Conservation (phyloP, 148 eudicot genomes). For the Selenicereus undatus region DNA sequence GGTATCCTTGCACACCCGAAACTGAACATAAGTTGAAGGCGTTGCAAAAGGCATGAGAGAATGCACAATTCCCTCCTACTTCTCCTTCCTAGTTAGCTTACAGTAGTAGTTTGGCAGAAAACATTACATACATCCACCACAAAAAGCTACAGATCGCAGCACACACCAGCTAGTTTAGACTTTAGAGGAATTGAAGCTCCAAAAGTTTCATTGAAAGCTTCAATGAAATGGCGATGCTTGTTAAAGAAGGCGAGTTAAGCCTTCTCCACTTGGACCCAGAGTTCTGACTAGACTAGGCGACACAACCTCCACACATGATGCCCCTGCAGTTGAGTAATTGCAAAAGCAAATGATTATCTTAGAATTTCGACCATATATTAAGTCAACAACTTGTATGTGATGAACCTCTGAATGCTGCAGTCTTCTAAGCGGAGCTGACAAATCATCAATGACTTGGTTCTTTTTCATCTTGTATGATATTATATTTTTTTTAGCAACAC, state of each 20-base stretch:
- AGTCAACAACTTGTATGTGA: not conserved
- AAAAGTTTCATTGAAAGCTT: constrained; percentile 7
- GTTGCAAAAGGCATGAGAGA: constrained; percentile 21
- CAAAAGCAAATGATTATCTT: not conserved
- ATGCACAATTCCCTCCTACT: constrained; percentile 32
- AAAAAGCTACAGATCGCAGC: not conserved
- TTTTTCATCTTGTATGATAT: not conserved
- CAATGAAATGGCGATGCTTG: constrained; percentile 13
- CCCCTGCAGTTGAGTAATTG: constrained; percentile 40
- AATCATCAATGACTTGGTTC: not conserved
- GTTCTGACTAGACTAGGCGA: constrained; percentile 27
- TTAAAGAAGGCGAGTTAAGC: not conserved
- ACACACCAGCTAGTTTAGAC: not conserved
- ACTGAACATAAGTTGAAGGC: not conserved
- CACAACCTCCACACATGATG: constrained; percentile 89
- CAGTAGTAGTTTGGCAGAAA: not conserved
- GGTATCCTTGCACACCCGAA: constrained; percentile 10
- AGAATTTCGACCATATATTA: not conserved
- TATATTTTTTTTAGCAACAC: not conserved
- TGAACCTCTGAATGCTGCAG: not conserved
- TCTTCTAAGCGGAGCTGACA: not conserved
- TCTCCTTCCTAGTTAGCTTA: constrained; percentile 10
- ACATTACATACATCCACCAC: constrained; percentile 16
- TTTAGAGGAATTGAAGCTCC: not conserved
- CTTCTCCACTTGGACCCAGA: not conserved